A percentile compares a stretch with the other conserved stretches of the same genome.
Evolutionary conservation across 306 rosid genomes (phyloP).

Genomic region (Malus sieversii): DNA sequence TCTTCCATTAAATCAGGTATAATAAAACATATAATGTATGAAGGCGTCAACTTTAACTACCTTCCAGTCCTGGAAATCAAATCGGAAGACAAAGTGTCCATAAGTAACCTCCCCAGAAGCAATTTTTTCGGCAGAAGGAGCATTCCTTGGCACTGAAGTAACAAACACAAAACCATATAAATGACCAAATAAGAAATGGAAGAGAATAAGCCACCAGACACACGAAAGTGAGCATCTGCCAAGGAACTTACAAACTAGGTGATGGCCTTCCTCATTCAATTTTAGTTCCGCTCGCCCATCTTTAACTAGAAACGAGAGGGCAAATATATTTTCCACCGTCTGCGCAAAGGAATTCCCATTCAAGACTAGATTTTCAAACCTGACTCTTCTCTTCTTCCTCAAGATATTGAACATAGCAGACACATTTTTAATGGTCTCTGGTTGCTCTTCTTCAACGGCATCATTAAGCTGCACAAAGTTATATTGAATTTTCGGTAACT

Average conservation of each 20-base stretch:
- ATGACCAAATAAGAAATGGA: neutral
- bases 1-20: conserved; percentile 3
- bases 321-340: conserved; percentile 75
- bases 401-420: conserved; percentile 58
- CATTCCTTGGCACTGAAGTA: conserved; percentile 70
- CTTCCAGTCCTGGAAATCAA: conserved; percentile 84
- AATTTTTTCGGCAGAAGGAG: conserved; percentile 48
- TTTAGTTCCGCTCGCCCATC: conserved; percentile 78
- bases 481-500: neutral
- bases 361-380: conserved; percentile 57
- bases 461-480: conserved; percentile 44
- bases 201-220: neutral
- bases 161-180: conserved; percentile 1
- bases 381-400: conserved; percentile 37
- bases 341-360: conserved; percentile 66
- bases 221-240: neutral
- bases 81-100: conserved; percentile 79
- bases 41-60: conserved; percentile 24
- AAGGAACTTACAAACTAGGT: conserved; percentile 59
- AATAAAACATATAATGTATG: neutral
- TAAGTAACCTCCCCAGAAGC: conserved; percentile 47
- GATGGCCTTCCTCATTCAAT: conserved; percentile 44
- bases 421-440: conserved; percentile 81
- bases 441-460: conserved; percentile 28
- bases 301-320: conserved; percentile 77